Conservation (phyloP, 805 yeast genomes). For the Wickerhamiella azyma region DNA sequence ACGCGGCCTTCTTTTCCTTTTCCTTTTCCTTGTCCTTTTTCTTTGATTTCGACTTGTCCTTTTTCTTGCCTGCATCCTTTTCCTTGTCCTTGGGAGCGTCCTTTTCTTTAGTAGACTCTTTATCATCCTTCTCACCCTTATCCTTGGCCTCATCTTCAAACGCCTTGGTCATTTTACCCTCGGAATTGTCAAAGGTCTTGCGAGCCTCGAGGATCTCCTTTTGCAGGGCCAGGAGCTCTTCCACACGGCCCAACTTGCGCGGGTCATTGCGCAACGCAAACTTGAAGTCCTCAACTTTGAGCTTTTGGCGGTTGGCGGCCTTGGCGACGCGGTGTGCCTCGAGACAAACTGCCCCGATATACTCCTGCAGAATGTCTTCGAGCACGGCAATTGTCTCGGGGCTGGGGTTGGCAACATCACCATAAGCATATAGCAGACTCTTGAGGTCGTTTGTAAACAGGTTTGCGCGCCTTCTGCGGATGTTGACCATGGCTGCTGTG, state of each 20-base stretch:
- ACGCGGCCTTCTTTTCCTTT: not conserved
- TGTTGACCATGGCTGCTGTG: not conserved
- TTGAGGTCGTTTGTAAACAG: conserved; percentile 34
- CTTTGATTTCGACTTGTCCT: conserved; percentile 10
- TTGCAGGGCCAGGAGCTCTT: conserved; percentile 46
- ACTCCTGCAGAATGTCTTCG: conserved; percentile 55
- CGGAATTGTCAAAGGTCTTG: conserved; percentile 51
- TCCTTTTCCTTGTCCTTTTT: not conserved
- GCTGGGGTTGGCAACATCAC: conserved; percentile 56
- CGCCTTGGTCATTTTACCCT: conserved; percentile 27
- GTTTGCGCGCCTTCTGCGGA: conserved; percentile 12
- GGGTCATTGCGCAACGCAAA: conserved; percentile 57
- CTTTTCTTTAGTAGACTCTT: conserved; percentile 7
- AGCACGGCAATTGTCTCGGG: conserved; percentile 50
- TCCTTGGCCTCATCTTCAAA: conserved; percentile 23
- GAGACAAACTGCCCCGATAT: conserved; percentile 46
- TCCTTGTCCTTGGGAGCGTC: conserved; percentile 24
- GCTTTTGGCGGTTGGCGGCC: conserved; percentile 42
- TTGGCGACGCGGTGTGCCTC: conserved; percentile 39
- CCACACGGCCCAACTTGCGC: conserved; percentile 53
- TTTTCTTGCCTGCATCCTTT: conserved; percentile 24
- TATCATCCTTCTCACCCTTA: conserved; percentile 8
- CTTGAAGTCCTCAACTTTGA: conserved; percentile 59
- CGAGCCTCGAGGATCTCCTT: conserved; percentile 52
- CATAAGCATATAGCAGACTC: conserved; percentile 54